Conservation (phyloP, 371 early-diverging fungal genomes). For the Mortierella sp. region DNA sequence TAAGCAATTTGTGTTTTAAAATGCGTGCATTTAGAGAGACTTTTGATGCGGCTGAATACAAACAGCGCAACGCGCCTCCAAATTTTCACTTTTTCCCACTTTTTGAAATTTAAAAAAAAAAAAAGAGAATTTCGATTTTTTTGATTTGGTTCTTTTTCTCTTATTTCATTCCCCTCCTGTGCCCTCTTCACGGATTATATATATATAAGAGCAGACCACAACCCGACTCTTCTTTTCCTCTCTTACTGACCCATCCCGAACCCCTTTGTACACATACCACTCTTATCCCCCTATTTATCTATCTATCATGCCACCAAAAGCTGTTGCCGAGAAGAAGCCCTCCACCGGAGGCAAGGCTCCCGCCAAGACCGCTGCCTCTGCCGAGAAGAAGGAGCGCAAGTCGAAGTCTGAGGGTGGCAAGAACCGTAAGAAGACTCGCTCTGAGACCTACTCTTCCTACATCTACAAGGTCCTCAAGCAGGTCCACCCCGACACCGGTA, state of each 20-base stretch:
- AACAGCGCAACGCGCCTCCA: too few relatives aligned
- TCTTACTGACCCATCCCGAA: not conserved
- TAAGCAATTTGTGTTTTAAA: too few relatives aligned
- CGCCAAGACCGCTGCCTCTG: conserved; percentile 68
- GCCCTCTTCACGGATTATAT: not conserved
- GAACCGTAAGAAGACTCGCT: conserved; percentile 74
- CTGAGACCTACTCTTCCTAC: conserved; percentile 95
- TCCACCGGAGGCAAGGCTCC: conserved; percentile 80
- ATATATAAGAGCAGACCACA: conserved; percentile 2
- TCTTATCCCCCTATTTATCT: too few relatives aligned
- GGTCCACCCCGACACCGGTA: conserved; percentile 98
- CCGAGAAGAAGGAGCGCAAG: conserved; percentile 62
- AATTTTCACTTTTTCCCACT: too few relatives aligned
- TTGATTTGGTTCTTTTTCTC: not conserved
- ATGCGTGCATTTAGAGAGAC: conserved; percentile 6
- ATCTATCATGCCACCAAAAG: conserved; percentile 66
- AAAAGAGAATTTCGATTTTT: not conserved
- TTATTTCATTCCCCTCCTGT: not conserved
- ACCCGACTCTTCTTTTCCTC: not conserved
- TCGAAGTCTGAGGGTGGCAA: conserved; percentile 67
- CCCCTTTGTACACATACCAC: not conserved
- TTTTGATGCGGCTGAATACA: too few relatives aligned
- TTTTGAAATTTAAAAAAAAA: not conserved
- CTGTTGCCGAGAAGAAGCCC: conserved; percentile 64
- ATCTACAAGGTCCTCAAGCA: conserved; percentile 98